Base-by-base conservation (phyloP, 345 rosid species). In the Noccaea bulbosa region DNA sequence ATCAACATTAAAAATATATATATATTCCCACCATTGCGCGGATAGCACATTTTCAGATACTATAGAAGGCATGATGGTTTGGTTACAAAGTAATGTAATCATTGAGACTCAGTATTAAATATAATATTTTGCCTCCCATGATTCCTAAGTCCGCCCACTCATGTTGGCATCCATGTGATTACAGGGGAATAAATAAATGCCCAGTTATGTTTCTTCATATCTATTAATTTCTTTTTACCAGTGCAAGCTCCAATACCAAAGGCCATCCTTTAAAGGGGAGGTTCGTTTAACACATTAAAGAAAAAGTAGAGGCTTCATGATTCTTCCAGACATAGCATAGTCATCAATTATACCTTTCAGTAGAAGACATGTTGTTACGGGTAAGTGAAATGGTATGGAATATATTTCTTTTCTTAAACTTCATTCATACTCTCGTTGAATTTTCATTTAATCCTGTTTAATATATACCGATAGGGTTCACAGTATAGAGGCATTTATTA, bases 201-300 rank as follows among this genome's bases (percentile, higher is more conserved):
- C 38, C 16, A 50, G 51, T 22, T 32, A 62, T 33, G 62, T 65
- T 73, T 58, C 53, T 58, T 58, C 33, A 55, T 38, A 50, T 55
- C 2, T n/a, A 30, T 64, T 41, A 57, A n/a, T 66, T 59, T 8
- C 2, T 49, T 20, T 57, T 57, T 10, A 49, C 34, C 43, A 74
- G 78, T 67, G 73, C 64, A 53, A 62, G 30, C 61, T 52, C 78
- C 78, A 75, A 75, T 61, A 24, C 62, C 72, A 74, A 74, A 34
- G 73, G 78, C 73, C 56, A 67, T 67, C 52, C 73, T 67, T 60
- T 74, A 74, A 74, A 74, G 78, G 10, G 12, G 7, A 73, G 52
- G 60, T 66, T 73, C 48, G 68, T 67, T 41, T 40, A 50, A 66
- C 62, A 58, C 62, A 45, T 41, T 30, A 39, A 58, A 66, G 43